These are phyloP conservation scores for Geosmithia morbida DNA, from an alignment of 2,329 filamentous ascomycete species.

Conservation along the genomic window DNA sequence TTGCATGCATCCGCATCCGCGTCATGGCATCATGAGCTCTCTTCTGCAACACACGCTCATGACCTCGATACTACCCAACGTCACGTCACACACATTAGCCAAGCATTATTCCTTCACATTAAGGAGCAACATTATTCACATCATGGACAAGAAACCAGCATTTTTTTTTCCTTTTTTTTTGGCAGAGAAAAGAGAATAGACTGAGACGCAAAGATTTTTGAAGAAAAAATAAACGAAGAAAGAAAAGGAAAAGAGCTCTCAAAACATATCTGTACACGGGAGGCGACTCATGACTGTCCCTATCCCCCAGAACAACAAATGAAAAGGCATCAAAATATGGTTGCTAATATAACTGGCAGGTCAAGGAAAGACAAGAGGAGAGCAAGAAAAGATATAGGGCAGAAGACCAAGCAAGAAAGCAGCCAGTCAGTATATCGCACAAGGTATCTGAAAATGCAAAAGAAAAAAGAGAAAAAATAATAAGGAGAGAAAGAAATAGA, in stretches of 20 bases:
- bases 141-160: neutral
- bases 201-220: neutral
- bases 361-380: neutral
- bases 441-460: constrained; percentile 11
- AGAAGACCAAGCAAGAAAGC: constrained; percentile 5
- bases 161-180: neutral
- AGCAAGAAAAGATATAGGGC: neutral
- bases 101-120: neutral
- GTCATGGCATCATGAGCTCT: too few species aligned
- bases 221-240: neutral
- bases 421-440: constrained; percentile 37
- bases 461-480: neutral
- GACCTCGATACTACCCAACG: neutral
- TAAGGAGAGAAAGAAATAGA: constrained; percentile 5
- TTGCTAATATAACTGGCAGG: neutral
- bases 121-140: neutral
- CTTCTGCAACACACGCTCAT: neutral
- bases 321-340: neutral
- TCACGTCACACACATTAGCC: neutral
- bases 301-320: neutral
- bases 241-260: constrained; percentile 5
- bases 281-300: neutral
- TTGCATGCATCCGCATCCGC: too few species aligned
- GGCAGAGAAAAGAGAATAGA: neutral
- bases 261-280: constrained; percentile 18